Percentiles rank a stretch among this genome's conserved stretches.
Evolutionary conservation across 805 yeast genomes (phyloP).

Genomic region (Candida broadrunensis): DNA sequence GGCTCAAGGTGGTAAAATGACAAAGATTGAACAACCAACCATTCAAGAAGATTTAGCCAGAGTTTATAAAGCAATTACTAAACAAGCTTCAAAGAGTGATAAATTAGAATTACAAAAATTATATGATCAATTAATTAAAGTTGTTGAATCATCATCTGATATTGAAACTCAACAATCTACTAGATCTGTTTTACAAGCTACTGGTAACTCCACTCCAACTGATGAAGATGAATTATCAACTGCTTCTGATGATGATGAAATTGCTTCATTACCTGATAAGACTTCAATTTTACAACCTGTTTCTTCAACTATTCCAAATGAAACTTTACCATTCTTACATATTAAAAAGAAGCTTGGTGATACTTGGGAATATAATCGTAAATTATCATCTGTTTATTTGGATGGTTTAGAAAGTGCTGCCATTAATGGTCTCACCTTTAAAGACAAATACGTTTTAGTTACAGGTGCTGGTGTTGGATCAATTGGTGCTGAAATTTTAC

Average conservation of each 20-base stretch:
- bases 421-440: slow-evolving; percentile 86
- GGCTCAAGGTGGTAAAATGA: slow-evolving; percentile 91
- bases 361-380: slow-evolving; percentile 87
- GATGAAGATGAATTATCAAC: slow-evolving; percentile 40
- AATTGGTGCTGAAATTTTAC: slow-evolving; percentile 94
- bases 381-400: slow-evolving; percentile 72
- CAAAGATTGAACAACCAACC: slow-evolving; percentile 67
- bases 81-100: slow-evolving; percentile 58
- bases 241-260: slow-evolving; percentile 66
- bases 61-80: slow-evolving; percentile 77
- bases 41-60: slow-evolving; percentile 82
- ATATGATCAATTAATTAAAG: slow-evolving; percentile 67
- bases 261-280: slow-evolving; percentile 76
- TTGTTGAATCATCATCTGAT: slow-evolving; percentile 66
- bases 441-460: slow-evolving; percentile 81
- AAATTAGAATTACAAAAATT: slow-evolving; percentile 69
- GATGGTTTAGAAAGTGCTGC: slow-evolving; percentile 94
- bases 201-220: slow-evolving; percentile 44
- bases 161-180: slow-evolving; percentile 67
- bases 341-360: slow-evolving; percentile 70
- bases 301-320: slow-evolving; percentile 69
- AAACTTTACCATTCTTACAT: slow-evolving; percentile 93
- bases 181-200: slow-evolving; percentile 43
- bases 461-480: slow-evolving; percentile 99
- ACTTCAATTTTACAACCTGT: slow-evolving; percentile 71